Base-by-base conservation (phyloP, 139 green algal species). In the Pseudopediastrum boryanum region DNA sequence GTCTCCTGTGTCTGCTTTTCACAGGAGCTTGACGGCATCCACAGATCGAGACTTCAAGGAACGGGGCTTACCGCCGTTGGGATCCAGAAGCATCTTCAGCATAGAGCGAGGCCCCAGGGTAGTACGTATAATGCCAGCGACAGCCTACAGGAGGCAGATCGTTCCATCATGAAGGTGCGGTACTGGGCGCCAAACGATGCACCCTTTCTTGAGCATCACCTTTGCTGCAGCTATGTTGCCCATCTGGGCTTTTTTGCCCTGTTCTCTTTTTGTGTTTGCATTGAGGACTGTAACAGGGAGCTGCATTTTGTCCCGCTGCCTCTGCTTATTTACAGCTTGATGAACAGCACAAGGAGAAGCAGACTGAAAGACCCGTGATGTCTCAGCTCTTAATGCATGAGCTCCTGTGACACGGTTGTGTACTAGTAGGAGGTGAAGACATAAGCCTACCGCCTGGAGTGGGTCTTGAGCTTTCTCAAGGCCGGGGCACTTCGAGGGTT, bases 81-180 rank as follows among this genome's bases (percentile, higher is more conserved):
- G 92, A 82, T 99, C 96, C n/a, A 99, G 91, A 46, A 99, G 80
- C 96, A 99, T 99, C 78, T 99, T 99, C 0, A 99, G 79, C 96
- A 99, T 99, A 9, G 95, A 95, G 2, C 95, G 89, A 5, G 96
- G 96, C 0, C 96, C 96, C 31, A 99, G 83, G 12, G 96, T 99
- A 0, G 96, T 99, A 7, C 96, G 87, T 54, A 99, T 96, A 73
- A 99, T 98, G 81, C 99, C 96, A 10, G 96, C 88, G 1, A 99
- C 96, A 5, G 93, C 93, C 94, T 98, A 78, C 9, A 56, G 23
- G 54, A 38, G 27, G 8, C 31, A 61, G 39, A 1, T 38, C 23
- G 9, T 19, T 33, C 21, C 23, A 10, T 23, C 56, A 38, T 19
- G 23, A 2, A 7, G 41, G 10, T 10, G 35, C 41, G 50, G 50